Evolutionary conservation across 441 rosid species (phyloP).

Genomic region (Populus hybrid): DNA sequence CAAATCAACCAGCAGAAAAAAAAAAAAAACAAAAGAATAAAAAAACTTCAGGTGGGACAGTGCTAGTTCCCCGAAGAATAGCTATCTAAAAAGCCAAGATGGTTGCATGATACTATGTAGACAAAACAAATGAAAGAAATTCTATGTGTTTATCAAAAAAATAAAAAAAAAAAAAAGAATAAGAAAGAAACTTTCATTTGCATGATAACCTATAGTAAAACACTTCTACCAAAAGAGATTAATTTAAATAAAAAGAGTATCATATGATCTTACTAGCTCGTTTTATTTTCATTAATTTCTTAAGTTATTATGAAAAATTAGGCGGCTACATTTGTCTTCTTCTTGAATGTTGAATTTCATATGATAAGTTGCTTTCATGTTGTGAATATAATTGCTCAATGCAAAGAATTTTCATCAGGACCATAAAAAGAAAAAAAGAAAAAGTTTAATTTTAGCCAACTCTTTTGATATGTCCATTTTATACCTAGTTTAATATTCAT

Average conservation of each 20-base stretch:
- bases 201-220: not conserved
- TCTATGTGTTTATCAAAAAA: not conserved
- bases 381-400: not conserved
- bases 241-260: not conserved
- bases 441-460: too few species aligned
- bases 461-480: too few species aligned
- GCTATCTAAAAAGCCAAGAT: not conserved
- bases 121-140: too few species aligned
- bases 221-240: not conserved
- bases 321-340: not conserved
- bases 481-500: too few species aligned
- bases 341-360: not conserved
- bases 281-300: not conserved
- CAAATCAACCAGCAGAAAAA: not conserved
- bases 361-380: not conserved
- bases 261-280: not conserved
- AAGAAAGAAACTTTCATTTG: not conserved
- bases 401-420: not conserved
- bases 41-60: too few species aligned
- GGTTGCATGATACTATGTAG: not conserved
- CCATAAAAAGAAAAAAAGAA: too few species aligned
- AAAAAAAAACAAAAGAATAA: too few species aligned
- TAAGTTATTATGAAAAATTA: too few species aligned
- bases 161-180: not conserved
- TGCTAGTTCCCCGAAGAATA: too few species aligned